These are phyloP conservation scores for carrot (Daucus carota) DNA, from an alignment of 129 eudicot species.

Conservation along the genomic window DNA sequence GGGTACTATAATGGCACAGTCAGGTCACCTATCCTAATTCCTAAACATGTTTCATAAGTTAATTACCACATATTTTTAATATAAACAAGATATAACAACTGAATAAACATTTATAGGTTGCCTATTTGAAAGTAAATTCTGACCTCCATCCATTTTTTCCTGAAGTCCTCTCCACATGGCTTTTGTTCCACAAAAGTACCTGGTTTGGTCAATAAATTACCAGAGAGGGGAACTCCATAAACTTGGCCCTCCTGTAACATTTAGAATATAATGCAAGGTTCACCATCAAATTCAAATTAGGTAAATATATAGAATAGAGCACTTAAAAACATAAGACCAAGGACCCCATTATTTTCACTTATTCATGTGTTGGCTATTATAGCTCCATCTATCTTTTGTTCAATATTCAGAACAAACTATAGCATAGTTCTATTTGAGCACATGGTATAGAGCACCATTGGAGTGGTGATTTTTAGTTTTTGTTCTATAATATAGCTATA, in stretches of 20 bases:
- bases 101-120: neutral
- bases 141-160: slow-evolving; percentile 97
- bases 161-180: slow-evolving; percentile 71
- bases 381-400: no score
- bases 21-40: neutral
- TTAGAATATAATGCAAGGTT: slow-evolving; percentile 14
- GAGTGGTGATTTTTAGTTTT: no score
- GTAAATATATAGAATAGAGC: neutral
- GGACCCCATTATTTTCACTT: no score
- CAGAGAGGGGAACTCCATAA: slow-evolving; percentile 94
- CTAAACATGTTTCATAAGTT: neutral
- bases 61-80: neutral
- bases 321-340: neutral
- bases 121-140: slow-evolving; percentile 8
- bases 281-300: neutral
- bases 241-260: slow-evolving; percentile 91
- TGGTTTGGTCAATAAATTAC: slow-evolving; percentile 60
- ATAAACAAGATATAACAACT: neutral
- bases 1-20: neutral
- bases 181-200: slow-evolving; percentile 79
- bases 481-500: no score
- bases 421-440: no score
- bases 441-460: no score
- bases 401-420: no score
- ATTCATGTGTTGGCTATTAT: no score